Base-by-base conservation (phyloP, 2,329 filamentous ascomycete genomes). In the Fusarium tricinctum region DNA sequence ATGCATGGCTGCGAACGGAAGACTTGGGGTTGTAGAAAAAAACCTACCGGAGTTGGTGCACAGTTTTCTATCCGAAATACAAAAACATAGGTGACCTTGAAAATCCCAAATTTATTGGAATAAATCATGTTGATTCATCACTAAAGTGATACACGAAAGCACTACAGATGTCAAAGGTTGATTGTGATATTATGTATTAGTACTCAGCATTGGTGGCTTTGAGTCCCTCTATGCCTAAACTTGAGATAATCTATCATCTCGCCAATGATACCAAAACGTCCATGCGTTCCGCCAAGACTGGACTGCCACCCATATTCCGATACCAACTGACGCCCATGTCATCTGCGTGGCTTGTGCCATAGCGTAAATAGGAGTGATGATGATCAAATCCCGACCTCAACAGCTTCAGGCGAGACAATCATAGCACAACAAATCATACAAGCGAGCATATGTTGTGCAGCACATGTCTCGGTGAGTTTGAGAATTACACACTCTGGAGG, bases 401-500 rank as follows among this genome's bases (percentile, higher is more conserved):
- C 68, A 66, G 35, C 57, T 63, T 57, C 54, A 57, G 42, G 51
- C 47, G 48, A 50, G 54, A 65, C 56, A 62, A 44, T 45, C 10
- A 39, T 38, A 39, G 23, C 49, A 54, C 54, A 69, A 69, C 51
- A 58, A 71, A 38, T n/a, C 35, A 65, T 22, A 53, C 35, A 35
- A 52, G 61, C 53, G 61, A 70, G 50, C 44, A n/a, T 10, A 17
- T 40, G 43, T 8, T 10, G 17, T 40, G 39, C 12, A 39, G 42
- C 28, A 47, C 35, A 32, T 33, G 57, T 59, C 64, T 72, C 62
- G 72, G 66, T 73, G 70, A 74, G 72, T 66, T 73, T 71, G 63
- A 58, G 49, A 60, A 32, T 32, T 45, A 32, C 23, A 43, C 35
- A 38, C 35, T 35, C 15, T 38, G n/a, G 35, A 9, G 35, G n/a